Evolutionary conservation across 192 early-diverging fungal genomes (phyloP), one percentile per base, ranked within the genome.

Genomic region (Coemansia sp.): DNA sequence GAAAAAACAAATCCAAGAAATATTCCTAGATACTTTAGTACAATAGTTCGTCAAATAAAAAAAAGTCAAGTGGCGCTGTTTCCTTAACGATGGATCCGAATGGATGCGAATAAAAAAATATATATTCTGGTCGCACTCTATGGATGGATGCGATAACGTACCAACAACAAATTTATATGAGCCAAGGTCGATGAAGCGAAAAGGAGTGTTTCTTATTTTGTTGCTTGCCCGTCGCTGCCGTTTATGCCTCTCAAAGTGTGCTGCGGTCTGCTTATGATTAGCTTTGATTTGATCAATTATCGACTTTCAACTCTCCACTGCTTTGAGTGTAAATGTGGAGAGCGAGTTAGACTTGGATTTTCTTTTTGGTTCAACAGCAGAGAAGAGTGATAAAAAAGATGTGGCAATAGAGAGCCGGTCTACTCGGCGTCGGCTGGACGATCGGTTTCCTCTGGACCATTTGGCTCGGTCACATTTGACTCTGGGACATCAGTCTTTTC

Each of bases 141-240:
- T 53, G 58, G 26, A 71, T 71, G 69, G 69, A 71, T 71, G 58
- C 69, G 44, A 3, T 7, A 55, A 72, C 70, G 70, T 72, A 72
- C 70, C 70, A 72, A 32, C 58, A 49, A 34, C 34, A 38, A 48
- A 48, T 24, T 44, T 48, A 30, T 60, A 30, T 49, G 44, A 49
- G 49, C 26, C 41, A 60, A 60, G 28, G 44, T 60, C 26, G 34
- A 38, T 38, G 34, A 49, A 60, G 44, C 44, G 48, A 60, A 60
- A 60, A 34, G 49, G 41, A 34, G 44, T 47, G 44, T 49, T 49
- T 60, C 58, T n/a, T 38, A 57, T 23, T 30, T 32, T 28, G 18
- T 7, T 22, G 38, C 23, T 28, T 5, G 24, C 10, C 7, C 21
- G 21, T 19, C n/a, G 56, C 31, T 28, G 23, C 52, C 22, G 56